Percentiles rank a stretch among this genome's conserved stretches.
These are phyloP conservation scores for Scytalidium lignicola DNA, from an alignment of 2,329 filamentous ascomycete species.

Conservation along the genomic window DNA sequence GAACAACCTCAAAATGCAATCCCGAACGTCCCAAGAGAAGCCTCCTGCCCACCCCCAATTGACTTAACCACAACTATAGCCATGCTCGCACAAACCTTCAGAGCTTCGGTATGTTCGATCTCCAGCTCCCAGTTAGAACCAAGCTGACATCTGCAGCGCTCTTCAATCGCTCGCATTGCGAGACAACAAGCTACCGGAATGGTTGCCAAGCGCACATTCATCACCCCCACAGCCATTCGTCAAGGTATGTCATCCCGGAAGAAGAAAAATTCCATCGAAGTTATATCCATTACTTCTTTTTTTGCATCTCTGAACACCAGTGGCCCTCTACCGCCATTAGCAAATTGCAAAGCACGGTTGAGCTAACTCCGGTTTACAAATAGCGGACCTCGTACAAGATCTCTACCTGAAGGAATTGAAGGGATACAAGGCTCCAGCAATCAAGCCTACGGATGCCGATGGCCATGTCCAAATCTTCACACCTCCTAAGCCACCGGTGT, in stretches of 20 bases:
- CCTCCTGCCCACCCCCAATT: conserved; percentile 21
- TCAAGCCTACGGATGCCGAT: conserved; percentile 83
- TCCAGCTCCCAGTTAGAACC: conserved; percentile 9
- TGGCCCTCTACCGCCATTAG: not conserved
- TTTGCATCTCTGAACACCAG: not conserved
- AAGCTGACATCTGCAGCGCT: conserved; percentile 23
- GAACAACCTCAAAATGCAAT: conserved; percentile 7
- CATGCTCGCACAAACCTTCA: conserved; percentile 30
- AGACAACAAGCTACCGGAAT: conserved; percentile 25
- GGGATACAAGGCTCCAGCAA: conserved; percentile 79
- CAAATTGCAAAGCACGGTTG: not conserved
- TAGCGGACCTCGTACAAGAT: conserved; percentile 96
- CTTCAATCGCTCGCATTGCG: conserved; percentile 28
- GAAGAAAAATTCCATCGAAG: not conserved
- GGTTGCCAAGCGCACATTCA: conserved; percentile 27
- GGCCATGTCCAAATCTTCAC: conserved; percentile 87
- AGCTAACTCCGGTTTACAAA: not conserved
- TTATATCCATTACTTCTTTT: too few species aligned
- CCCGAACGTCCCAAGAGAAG: conserved; percentile 2
- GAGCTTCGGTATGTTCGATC: conserved; percentile 28
- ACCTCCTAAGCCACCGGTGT: conserved; percentile 73
- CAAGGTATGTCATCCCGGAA: conserved; percentile 22
- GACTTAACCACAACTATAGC: conserved; percentile 23
- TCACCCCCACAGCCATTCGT: conserved; percentile 29
- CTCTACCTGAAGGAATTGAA: conserved; percentile 96